Conservation (phyloP, 768 basidiomycete species). For the Leucocoprinus leucothites region DNA sequence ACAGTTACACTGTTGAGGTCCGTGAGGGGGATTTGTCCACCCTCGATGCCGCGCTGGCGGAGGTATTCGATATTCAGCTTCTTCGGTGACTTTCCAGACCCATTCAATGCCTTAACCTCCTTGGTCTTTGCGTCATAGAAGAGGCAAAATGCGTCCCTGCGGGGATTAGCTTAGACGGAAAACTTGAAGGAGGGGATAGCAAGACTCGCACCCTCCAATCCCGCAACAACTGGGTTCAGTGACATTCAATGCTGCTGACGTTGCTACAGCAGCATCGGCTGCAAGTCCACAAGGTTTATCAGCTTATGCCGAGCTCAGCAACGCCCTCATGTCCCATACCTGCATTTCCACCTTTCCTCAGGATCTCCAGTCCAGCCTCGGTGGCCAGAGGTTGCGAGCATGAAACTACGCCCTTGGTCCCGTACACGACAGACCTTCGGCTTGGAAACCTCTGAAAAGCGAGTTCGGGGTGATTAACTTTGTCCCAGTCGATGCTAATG, state of each 20-base stretch:
- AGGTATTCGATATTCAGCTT: conserved; percentile 75
- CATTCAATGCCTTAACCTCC: conserved; percentile 85
- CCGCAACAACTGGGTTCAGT: conserved; percentile 88
- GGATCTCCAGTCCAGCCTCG: conserved; percentile 88
- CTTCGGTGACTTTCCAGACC: conserved; percentile 84
- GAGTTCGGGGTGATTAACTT: conserved; percentile 65
- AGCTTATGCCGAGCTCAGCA: not conserved
- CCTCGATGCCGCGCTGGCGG: conserved; percentile 64
- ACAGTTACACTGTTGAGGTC: conserved; percentile 93
- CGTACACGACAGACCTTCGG: conserved; percentile 83
- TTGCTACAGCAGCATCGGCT: conserved; percentile 96
- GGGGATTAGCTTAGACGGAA: not conserved
- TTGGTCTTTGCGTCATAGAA: conserved; percentile 86
- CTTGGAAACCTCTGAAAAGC: conserved; percentile 74
- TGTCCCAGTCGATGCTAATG: conserved; percentile 46
- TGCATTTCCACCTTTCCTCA: conserved; percentile 93
- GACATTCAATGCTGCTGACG: conserved; percentile 88
- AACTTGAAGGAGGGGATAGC: not conserved
- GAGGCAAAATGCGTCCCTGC: conserved; percentile 87
- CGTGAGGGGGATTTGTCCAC: conserved; percentile 64
- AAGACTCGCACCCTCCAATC: conserved; percentile 72
- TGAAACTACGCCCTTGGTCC: conserved; percentile 83
- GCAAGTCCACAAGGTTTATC: conserved; percentile 1
- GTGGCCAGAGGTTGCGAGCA: conserved; percentile 90
- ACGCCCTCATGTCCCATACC: conserved; percentile 41